Base-by-base conservation (phyloP, 2,329 filamentous ascomycete genomes). In the Fonsecaea multimorphosa region DNA sequence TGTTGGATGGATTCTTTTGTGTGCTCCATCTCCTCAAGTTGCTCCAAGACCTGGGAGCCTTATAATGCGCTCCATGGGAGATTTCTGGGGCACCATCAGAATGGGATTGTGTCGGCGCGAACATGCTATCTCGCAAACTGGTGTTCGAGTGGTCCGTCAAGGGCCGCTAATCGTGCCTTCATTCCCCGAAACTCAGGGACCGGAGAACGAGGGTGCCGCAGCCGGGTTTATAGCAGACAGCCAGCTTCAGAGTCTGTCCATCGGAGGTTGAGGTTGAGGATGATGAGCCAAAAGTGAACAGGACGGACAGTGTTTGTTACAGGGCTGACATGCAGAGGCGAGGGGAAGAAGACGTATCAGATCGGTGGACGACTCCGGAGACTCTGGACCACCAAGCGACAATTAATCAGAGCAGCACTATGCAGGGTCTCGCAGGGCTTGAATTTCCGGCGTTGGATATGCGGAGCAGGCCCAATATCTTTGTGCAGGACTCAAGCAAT, bases 101-200 rank as follows among this genome's bases (percentile, higher is more conserved):
- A 53, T 32, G 38, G 32, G 55, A 6, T 46, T 58, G 44, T 11
- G 40, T 34, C 1, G 24, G 24, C 24, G 40, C 52, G 31, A 67
- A 64, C 65, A 67, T 67, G 19, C 56, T 64, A 54, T 44, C 22
- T 51, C 24, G 24, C 44, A 29, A 24, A 38, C 16, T 36, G 24
- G 31, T 12, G 22, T 34, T 31, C 34, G 19, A 5, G 22, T 27
- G 31, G 22, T 44, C n/a, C 51, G 49, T 61, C 22, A 51, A 19
- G 34, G 36, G 34, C n/a, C 6, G 11, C 6, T 8, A 6, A 24
- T 58, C 22, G 40, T 24, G 19, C 27, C 38, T 12, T 61, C 57
- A 51, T 61, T 38, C 24, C 58, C 9, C 46, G 27, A 44, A 16
- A 22, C 22, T 29, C 34, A 31, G 51, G 22, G 12, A 46, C 38